Evolutionary conservation across 2,329 filamentous ascomycete species (phyloP).

Genomic region (Aspergillaceae sp.): DNA sequence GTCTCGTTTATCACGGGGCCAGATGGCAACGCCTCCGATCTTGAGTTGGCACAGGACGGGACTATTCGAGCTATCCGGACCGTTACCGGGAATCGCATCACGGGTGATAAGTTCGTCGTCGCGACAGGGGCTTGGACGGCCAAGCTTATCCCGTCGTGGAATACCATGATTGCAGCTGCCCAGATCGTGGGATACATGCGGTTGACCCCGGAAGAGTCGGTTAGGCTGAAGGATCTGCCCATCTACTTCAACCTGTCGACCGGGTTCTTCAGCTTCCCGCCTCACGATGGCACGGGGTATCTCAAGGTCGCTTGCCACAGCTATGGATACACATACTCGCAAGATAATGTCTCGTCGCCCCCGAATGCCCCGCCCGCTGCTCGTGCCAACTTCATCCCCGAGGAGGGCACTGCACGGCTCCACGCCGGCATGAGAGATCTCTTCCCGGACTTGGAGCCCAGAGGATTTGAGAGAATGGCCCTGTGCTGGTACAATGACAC

Average conservation of each 20-base stretch:
- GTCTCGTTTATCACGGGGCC: slow-evolving; percentile 19
- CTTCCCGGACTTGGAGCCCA: slow-evolving; percentile 47
- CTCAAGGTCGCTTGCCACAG: slow-evolving; percentile 59
- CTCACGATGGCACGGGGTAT: slow-evolving; percentile 17
- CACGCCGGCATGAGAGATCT: slow-evolving; percentile 50
- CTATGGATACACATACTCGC: slow-evolving; percentile 48
- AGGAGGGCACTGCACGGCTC: slow-evolving; percentile 51
- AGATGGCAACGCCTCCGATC: slow-evolving; percentile 23
- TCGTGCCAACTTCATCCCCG: slow-evolving; percentile 24
- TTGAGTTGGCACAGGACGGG: slow-evolving; percentile 25
- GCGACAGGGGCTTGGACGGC: slow-evolving; percentile 80
- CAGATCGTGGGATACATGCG: slow-evolving; percentile 68
- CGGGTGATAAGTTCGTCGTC: slow-evolving; percentile 62
- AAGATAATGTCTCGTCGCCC: slow-evolving; percentile 13
- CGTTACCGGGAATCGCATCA: slow-evolving; percentile 38
- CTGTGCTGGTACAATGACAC: slow-evolving; percentile 69
- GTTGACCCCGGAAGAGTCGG: slow-evolving; percentile 60
- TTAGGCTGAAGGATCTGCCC: slow-evolving; percentile 53
- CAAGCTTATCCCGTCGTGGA: slow-evolving; percentile 62
- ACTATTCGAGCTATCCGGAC: slow-evolving; percentile 51
- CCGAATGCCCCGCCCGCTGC: slow-evolving; percentile 11
- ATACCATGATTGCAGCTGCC: slow-evolving; percentile 65
- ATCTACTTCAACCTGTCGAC: slow-evolving; percentile 41
- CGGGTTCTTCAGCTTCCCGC: slow-evolving; percentile 44
- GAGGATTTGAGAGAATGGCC: slow-evolving; percentile 51